Evolutionary conservation across 768 basidiomycete species (phyloP), one percentile per base, ranked within the genome.

Genomic region (Tricholoma sp.): DNA sequence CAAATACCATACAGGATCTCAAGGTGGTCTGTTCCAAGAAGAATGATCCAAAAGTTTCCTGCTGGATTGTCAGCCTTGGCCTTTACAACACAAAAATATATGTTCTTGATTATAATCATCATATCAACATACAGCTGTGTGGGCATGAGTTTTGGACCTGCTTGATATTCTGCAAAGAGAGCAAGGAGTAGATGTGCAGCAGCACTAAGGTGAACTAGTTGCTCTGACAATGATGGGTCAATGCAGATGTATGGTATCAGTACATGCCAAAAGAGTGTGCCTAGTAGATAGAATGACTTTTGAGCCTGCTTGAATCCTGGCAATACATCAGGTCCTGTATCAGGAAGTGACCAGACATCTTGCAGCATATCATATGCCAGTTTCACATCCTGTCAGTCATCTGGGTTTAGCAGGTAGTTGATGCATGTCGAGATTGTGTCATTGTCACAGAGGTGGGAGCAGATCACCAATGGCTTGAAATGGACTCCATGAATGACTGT

Each of bases 101-200:
- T 64, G 53, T 75, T 76, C 61, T 74, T 76, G 54, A 76, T 65
- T 70, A 73, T 73, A 4, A 71, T 57, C 63, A 67, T 65, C 37
- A 74, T 58, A 55, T 77, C 72, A 2, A 58, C 17, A 52, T 65
- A 76, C 0, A 70, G 63, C 4, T 62, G 60, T 17, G 50, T 31
- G 1, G 32, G 50, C 17, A 50, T 32, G 2, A 50, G 24, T 7
- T 13, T 44, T 1, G 42, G 3, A 1, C 12, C 17, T n/a, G 8
- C 20, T 32, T 36, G 10, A 12, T 36, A 31, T 50, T 50, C 17
- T 17, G 29, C 17, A 28, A 18, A 50, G 1, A 50, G 29, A 2
- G 47, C 45, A 2, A 71, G 41, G 0, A 59, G 50, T 4, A 75
- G 59, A 50, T 74, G 71, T 0, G 68, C 62, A 2, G 72, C 73